Conservation (phyloP, 805 yeast species). For the Yarrowia divulgata region DNA sequence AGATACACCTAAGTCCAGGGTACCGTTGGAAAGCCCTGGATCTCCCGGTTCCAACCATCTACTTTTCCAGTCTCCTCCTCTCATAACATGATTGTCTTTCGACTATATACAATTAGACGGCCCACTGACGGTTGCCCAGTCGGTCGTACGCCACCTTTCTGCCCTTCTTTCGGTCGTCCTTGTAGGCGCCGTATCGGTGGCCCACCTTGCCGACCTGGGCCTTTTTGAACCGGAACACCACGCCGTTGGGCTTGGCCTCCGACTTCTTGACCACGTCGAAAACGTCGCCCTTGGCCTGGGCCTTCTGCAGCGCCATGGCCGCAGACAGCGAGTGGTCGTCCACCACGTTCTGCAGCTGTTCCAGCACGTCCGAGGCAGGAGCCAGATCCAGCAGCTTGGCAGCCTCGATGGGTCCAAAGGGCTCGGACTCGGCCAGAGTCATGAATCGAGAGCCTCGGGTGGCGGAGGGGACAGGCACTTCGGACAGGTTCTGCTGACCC, state of each 20-base stretch:
- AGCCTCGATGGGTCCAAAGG: constrained; percentile 95
- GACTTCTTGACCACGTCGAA: constrained; percentile 35
- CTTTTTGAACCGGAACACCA: constrained; percentile 74
- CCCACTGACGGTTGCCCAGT: constrained; percentile 38
- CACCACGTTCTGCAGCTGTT: constrained; percentile 58
- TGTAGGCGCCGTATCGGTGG: constrained; percentile 86
- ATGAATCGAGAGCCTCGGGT: constrained; percentile 82
- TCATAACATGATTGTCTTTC: constrained; percentile 10
- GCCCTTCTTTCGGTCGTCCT: constrained; percentile 87
- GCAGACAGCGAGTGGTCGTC: constrained; percentile 52
- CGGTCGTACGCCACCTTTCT: constrained; percentile 54
- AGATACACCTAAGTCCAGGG: too few species aligned
- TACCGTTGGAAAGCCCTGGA: too few species aligned
- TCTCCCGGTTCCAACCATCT: too few species aligned
- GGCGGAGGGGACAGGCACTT: constrained; percentile 88
- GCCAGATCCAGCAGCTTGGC: constrained; percentile 81
- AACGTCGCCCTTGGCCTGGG: constrained; percentile 48
- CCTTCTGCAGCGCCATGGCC: constrained; percentile 42
- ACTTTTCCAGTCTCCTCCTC: too few species aligned
- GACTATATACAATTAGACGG: constrained; percentile 31
- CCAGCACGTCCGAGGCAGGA: constrained; percentile 84
- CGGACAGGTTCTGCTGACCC: constrained; percentile 67
- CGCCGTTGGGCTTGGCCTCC: constrained; percentile 54
- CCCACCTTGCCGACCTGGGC: constrained; percentile 87
- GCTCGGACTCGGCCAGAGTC: constrained; percentile 92